Evolutionary conservation across 805 yeast genomes (phyloP).

Genomic region (Wickerhamiella occidentalis): DNA sequence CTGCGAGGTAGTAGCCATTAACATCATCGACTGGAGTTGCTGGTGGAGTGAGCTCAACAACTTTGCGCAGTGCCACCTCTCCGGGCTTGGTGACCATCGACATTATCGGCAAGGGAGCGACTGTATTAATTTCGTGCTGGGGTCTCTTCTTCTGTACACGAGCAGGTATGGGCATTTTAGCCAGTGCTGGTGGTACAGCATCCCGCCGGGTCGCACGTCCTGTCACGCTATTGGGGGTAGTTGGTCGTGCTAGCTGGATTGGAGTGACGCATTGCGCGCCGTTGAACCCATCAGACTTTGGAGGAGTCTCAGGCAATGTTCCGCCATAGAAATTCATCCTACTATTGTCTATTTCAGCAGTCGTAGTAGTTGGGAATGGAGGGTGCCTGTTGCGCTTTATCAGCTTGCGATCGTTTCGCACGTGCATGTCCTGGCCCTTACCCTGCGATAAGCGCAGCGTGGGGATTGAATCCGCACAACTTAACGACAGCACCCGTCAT

Average conservation of each 20-base stretch:
- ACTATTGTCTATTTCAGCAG: background rate
- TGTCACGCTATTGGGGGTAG: conserved; percentile 4
- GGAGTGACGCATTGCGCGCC: background rate
- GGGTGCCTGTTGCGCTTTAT: conserved; percentile 3
- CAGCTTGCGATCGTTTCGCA: conserved; percentile 8
- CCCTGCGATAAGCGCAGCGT: conserved; percentile 4
- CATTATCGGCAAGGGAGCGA: conserved; percentile 13
- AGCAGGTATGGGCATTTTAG: conserved; percentile 5
- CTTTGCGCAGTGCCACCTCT: conserved; percentile 19
- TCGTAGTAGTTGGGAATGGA: background rate
- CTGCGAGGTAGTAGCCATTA: conserved; percentile 28
- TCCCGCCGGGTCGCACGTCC: conserved; percentile 3
- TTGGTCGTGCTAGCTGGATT: conserved; percentile 1
- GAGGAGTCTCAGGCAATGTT: conserved; percentile 12
- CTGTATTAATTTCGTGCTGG: conserved; percentile 12
- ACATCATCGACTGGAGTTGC: conserved; percentile 19
- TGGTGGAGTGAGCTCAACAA: conserved; percentile 17
- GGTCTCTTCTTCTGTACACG: background rate
- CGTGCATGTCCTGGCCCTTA: conserved; percentile 5
- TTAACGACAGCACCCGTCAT: too few relatives aligned
- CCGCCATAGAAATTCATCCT: conserved; percentile 4
- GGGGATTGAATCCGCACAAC: background rate
- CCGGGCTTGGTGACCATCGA: conserved; percentile 17
- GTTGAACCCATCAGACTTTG: conserved; percentile 3
- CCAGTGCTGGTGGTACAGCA: background rate